Base-by-base conservation (phyloP, 164 flowering plant species). In the Chimonanthus praecox region DNA sequence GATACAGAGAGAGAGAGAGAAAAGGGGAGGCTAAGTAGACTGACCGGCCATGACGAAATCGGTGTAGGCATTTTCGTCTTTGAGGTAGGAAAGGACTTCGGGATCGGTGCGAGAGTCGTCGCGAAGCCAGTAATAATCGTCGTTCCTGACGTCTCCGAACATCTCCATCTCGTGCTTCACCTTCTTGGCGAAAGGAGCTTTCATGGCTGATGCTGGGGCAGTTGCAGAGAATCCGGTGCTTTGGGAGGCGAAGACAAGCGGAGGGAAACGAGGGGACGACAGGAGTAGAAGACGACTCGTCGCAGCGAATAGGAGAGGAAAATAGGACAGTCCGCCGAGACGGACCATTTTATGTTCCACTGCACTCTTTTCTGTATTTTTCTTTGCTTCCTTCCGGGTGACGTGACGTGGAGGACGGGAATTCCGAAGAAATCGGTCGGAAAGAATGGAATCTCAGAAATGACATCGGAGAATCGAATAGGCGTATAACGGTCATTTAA, bases 91-190 rank as follows among this genome's bases (percentile, higher is more conserved):
- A 51, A 90, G 84, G 45, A 92, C 81, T 4, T 87, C 85, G n/a
- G 90, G 86, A 72, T 90, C 68, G 9, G 90, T 68, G 21, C 98
- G 91, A 67, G 97, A 88, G 71, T 94, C 96, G 72, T 94, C 98
- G 4, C 97, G 94, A n/a, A 94, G 91, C 97, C 97, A 94, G 80
- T 90, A 92, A 77, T 92, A 92, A 71, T 90, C 79, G 79, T 94
- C 97, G 69, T 85, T 65, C 74, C 98, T 84, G 3, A 85, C 88
- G 75, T 94, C 97, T 11, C 94, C 97, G 71, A 94, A 92, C 90
- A 92, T 72, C 83, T 87, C 90, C 97, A 92, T 90, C 51, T 78
- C 87, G 74, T 88, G 93, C 83, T 75, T 83, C 78, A 88, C 88
- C 79, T 92, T 90, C 88, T 87, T 92, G 45, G 92, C 92, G 33